Evolutionary conservation across 176 grass and related monocot species (phyloP).

Genomic region (Chloris gayana): DNA sequence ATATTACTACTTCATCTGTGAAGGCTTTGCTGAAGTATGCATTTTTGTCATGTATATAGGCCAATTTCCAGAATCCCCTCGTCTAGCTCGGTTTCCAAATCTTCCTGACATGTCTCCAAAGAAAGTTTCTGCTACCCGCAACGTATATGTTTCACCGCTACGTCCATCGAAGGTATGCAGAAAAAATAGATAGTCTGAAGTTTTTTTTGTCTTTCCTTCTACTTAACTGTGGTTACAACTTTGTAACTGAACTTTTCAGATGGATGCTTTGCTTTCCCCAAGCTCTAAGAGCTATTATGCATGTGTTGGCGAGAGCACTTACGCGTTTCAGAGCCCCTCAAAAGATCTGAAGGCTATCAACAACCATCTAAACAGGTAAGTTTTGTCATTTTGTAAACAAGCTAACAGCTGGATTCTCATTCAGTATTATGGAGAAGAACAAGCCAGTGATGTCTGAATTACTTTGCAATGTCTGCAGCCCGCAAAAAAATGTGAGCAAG

Average conservation of each 20-base stretch:
- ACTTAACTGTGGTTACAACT: background rate
- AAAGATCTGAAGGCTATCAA: constrained; percentile 95
- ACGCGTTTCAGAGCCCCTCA: constrained; percentile 93
- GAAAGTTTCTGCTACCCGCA: constrained; percentile 96
- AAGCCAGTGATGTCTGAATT: constrained; percentile 7
- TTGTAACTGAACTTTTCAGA: constrained; percentile 51
- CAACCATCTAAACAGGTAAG: constrained; percentile 82
- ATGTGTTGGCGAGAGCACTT: constrained; percentile 96
- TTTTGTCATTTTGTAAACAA: constrained; percentile 24
- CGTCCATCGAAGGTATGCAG: constrained; percentile 78
- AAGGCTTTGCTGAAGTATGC: constrained; percentile 34
- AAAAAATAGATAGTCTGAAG: background rate
- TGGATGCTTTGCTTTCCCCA: constrained; percentile 87
- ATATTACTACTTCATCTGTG: background rate
- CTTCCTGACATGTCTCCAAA: constrained; percentile 99
- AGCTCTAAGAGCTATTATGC: constrained; percentile 99
- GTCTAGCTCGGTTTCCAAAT: constrained; percentile 84
- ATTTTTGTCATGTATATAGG: constrained; percentile 39
- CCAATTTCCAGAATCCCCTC: constrained; percentile 87
- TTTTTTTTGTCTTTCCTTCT: background rate
- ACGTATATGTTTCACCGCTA: constrained; percentile 92
- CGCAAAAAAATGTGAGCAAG: constrained; percentile 56
- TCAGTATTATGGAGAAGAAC: background rate
- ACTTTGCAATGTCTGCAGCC: constrained; percentile 42
- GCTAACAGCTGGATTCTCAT: background rate